phyloP scores from a whole-genome alignment of 1,284 basidiomycete species.

The Ustilago sp. region DNA sequence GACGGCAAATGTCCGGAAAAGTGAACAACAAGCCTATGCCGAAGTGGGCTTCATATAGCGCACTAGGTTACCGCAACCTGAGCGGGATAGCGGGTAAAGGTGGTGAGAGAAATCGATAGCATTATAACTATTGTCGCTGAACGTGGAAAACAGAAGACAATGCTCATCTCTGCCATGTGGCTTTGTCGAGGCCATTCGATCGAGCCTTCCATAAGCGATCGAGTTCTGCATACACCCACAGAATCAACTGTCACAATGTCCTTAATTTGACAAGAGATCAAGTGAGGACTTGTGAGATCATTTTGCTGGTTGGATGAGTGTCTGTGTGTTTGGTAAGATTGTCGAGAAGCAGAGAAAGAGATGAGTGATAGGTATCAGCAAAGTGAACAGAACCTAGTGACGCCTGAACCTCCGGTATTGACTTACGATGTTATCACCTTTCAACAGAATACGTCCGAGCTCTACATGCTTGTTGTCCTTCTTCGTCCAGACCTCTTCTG shows the following conservation, averaged over 20 bases:
- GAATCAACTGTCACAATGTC: background rate
- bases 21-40: background rate
- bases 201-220: too few relatives aligned
- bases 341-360: background rate
- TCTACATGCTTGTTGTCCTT: constrained; percentile 59
- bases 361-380: background rate
- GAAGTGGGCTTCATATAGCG: background rate
- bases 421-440: constrained; percentile 66
- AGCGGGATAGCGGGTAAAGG: background rate
- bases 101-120: background rate
- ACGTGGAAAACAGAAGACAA: background rate
- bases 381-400: background rate
- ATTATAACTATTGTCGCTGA: background rate
- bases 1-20: background rate
- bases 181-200: background rate
- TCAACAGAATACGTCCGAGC: constrained; percentile 63
- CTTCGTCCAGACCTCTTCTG: constrained; percentile 82
- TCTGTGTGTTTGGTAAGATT: constrained; percentile 29
- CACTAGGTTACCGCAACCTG: background rate
- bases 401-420: background rate
- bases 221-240: too few relatives aligned
- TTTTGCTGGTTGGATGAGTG: constrained; percentile 62
- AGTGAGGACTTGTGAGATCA: constrained; percentile 4
- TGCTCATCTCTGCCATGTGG: background rate
- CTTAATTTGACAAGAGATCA: background rate